A percentile compares a stretch with the other conserved stretches of the same genome.
Evolutionary conservation across 208 protist species (phyloP).

Genomic region (Leishmania major): DNA sequence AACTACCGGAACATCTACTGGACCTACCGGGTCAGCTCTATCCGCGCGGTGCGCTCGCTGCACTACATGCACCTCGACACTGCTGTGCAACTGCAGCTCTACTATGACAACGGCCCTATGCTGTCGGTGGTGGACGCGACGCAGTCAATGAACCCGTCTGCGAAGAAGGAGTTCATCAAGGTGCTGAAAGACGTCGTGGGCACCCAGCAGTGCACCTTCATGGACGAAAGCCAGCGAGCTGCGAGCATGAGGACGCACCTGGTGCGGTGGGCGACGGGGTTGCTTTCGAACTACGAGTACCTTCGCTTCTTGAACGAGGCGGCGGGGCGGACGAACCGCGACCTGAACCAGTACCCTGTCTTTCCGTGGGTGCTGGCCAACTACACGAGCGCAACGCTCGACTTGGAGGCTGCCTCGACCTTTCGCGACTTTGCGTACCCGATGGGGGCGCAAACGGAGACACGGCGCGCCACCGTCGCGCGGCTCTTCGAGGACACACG

Average conservation of each 20-base stretch:
- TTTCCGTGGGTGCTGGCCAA: conserved; percentile 96
- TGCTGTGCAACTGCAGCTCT: conserved; percentile 68
- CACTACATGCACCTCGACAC: conserved; percentile 91
- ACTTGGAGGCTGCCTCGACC: conserved; percentile 61
- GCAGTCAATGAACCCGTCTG: conserved; percentile 87
- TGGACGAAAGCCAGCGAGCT: conserved; percentile 62
- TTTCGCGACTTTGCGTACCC: conserved; percentile 96
- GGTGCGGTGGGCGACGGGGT: conserved; percentile 90
- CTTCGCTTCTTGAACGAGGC: conserved; percentile 91
- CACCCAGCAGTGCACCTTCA: conserved; percentile 50
- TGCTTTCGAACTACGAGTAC: conserved; percentile 95
- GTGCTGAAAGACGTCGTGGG: conserved; percentile 66
- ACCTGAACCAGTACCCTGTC: conserved; percentile 96
- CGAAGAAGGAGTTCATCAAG: conserved; percentile 68
- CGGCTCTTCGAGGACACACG: conserved; percentile 76
- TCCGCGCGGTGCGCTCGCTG: conserved; percentile 62
- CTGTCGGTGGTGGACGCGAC: conserved; percentile 82
- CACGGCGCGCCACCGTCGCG: conserved; percentile 68
- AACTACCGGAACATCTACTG: conserved; percentile 78
- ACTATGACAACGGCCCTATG: conserved; percentile 75
- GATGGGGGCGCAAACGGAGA: conserved; percentile 94
- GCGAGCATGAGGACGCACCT: conserved; percentile 65
- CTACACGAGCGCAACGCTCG: conserved; percentile 80
- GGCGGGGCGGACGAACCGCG: conserved; percentile 89
- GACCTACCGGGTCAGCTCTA: conserved; percentile 56